phyloP scores from a whole-genome alignment of 2,329 filamentous ascomycete species.

The Aspergillus alliaceus region DNA sequence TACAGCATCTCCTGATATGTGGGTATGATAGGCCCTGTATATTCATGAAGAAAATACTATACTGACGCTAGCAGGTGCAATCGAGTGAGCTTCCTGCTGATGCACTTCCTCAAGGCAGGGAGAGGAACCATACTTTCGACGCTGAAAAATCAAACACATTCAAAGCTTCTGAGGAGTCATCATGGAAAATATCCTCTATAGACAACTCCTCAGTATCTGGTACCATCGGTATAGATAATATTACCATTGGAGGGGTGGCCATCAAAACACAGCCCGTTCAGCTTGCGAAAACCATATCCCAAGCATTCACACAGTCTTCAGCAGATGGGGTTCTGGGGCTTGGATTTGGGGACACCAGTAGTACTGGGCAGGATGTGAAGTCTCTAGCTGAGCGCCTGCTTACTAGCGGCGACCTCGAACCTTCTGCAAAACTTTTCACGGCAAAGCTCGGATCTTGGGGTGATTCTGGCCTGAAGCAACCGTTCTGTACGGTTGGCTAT shows the following conservation, averaged over 20 bases:
- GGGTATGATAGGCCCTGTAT: constrained; percentile 52
- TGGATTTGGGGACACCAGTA: constrained; percentile 65
- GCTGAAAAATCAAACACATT: constrained; percentile 62
- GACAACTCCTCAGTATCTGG: constrained; percentile 68
- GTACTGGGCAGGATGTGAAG: constrained; percentile 56
- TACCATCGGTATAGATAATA: constrained; percentile 61
- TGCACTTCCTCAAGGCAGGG: not conserved
- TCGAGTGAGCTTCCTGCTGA: not conserved
- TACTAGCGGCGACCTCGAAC: constrained; percentile 54
- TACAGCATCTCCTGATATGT: constrained; percentile 69
- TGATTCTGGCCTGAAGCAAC: constrained; percentile 51
- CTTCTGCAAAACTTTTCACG: constrained; percentile 61
- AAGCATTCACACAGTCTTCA: constrained; percentile 55
- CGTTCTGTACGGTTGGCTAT: constrained; percentile 72
- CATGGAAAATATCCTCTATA: constrained; percentile 68
- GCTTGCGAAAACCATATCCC: constrained; percentile 60
- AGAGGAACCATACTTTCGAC: constrained; percentile 59
- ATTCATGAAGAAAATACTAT: not conserved
- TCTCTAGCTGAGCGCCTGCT: constrained; percentile 73
- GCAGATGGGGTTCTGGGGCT: constrained; percentile 68
- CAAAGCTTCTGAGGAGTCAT: constrained; percentile 48
- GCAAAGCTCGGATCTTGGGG: constrained; percentile 60
- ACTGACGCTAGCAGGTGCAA: constrained; percentile 9
- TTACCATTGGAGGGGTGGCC: constrained; percentile 62
- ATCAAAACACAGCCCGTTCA: constrained; percentile 66